Evolutionary conservation across 1,284 basidiomycete genomes (phyloP).

Genomic region (Omphalotus olearius): DNA sequence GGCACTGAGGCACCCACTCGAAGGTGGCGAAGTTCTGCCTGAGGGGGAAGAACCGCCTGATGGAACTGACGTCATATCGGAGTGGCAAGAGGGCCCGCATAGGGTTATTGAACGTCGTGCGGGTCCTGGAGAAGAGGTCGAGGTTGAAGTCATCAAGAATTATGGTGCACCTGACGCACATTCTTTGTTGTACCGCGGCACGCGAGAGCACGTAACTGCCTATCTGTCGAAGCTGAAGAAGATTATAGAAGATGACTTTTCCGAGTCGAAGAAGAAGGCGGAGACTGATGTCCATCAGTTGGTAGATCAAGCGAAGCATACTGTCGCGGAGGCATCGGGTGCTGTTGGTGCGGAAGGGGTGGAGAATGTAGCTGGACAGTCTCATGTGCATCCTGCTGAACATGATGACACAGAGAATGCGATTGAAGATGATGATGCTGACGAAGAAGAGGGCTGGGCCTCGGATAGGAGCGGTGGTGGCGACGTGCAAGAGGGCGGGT

Average conservation of each 20-base stretch:
- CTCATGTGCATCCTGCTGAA: constrained; percentile 8
- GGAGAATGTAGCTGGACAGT: neutral
- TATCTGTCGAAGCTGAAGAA: constrained; percentile 18
- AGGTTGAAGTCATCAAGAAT: constrained; percentile 58
- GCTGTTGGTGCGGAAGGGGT: constrained; percentile 13
- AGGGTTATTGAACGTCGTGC: constrained; percentile 58
- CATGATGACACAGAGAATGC: neutral
- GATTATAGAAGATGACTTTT: constrained; percentile 18
- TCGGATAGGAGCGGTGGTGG: constrained; percentile 19
- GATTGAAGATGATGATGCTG: constrained; percentile 9
- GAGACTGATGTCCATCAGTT: constrained; percentile 28
- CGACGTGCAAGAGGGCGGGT: no score
- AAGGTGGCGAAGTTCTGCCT: constrained; percentile 11
- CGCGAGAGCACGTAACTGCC: constrained; percentile 18
- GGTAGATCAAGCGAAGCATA: constrained; percentile 23
- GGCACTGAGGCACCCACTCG: constrained; percentile 1
- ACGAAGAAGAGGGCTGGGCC: constrained; percentile 28
- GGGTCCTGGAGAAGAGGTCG: constrained; percentile 62
- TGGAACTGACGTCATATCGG: constrained; percentile 37
- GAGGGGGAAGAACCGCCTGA: constrained; percentile 27
- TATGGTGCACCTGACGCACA: constrained; percentile 19
- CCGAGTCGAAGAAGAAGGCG: constrained; percentile 16
- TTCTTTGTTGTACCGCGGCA: constrained; percentile 12
- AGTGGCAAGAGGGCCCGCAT: constrained; percentile 71
- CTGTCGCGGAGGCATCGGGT: constrained; percentile 12